Percentiles rank a stretch among this genome's conserved stretches.
phyloP scores from a whole-genome alignment of 2,329 filamentous ascomycete genomes.

The Calonectria leucothoes region DNA sequence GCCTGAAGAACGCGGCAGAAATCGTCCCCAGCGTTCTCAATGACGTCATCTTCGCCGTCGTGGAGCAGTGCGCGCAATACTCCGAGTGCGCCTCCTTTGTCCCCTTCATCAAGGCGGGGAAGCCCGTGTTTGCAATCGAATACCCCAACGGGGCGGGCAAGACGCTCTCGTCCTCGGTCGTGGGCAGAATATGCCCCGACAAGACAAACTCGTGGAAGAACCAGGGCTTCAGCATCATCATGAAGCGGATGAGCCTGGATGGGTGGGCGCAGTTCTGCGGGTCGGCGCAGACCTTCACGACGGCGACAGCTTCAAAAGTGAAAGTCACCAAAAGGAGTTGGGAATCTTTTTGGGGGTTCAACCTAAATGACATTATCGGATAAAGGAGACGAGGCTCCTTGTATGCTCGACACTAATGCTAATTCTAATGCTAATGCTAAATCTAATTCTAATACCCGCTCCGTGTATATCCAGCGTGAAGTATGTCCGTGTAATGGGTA shows the following conservation, averaged over 20 bases:
- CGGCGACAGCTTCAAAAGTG: neutral
- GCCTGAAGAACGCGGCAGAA: slow-evolving; percentile 75
- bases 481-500: neutral
- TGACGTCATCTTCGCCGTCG: slow-evolving; percentile 73
- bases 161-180: slow-evolving; percentile 43
- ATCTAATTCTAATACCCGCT: neutral
- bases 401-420: neutral
- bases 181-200: slow-evolving; percentile 54
- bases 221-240: slow-evolving; percentile 69
- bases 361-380: neutral
- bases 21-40: slow-evolving; percentile 64
- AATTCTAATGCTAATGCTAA: neutral
- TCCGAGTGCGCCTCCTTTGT: slow-evolving; percentile 69
- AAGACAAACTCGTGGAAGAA: slow-evolving; percentile 52
- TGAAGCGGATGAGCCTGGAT: slow-evolving; percentile 74
- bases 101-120: slow-evolving; percentile 68
- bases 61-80: slow-evolving; percentile 75
- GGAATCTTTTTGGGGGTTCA: neutral
- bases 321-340: too few species aligned
- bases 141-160: slow-evolving; percentile 66
- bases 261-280: slow-evolving; percentile 70
- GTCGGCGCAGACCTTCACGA: slow-evolving; percentile 40
- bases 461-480: neutral
- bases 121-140: slow-evolving; percentile 81
- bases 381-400: neutral